Evolutionary conservation across 495 filamentous ascomycete genomes (phyloP), one percentile per base, ranked within the genome.

Genomic region (Trichoderma virens): DNA sequence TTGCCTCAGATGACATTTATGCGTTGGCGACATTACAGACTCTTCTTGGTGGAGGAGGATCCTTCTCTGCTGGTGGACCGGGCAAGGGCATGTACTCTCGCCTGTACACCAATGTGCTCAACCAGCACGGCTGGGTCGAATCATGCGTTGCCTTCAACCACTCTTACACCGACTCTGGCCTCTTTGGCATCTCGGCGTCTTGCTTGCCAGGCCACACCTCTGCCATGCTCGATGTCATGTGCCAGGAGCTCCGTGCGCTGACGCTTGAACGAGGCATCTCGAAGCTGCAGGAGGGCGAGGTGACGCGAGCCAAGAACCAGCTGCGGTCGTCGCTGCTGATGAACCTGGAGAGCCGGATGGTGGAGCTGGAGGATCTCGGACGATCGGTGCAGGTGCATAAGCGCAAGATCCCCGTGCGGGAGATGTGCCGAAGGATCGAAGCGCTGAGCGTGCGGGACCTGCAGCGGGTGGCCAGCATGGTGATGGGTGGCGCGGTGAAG

Each of bases 11-110:
- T 2, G 94, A 98, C 71, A 96, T 99, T 69, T 99, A 97, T 73
- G 93, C 94, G 43, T 85, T 97, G 30, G 94, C 94, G 28, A 96
- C 93, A n/a, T 81, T 99, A 0, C 95, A 97, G 73, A 97, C 91
- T 3, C 88, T 99, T 35, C 89, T 99, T 28, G 94, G 94, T 51
- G 94, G 94, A 7, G 94, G 94, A 62, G 95, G 95, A 18, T 96
- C 92, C 63, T 99, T 99, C 79, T 92, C 88, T n/a, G 94, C 94
- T 45, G 94, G 94, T 67, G 94, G 94, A 2, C 94, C 94, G 23
- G 94, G 94, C 59, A 99, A 99, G 79, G 94, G 94, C 65, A 98
- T 98, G 94, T 98, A 97, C 79, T 93, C 90, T 20, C 89, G 95
- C 6, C 84, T 98, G 32, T 98, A 96, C 80, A 98, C 92, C 65